Percentiles rank a stretch among this genome's conserved stretches.
phyloP scores from a whole-genome alignment of 2,329 filamentous ascomycete genomes.

The Nectriaceae sp. region DNA sequence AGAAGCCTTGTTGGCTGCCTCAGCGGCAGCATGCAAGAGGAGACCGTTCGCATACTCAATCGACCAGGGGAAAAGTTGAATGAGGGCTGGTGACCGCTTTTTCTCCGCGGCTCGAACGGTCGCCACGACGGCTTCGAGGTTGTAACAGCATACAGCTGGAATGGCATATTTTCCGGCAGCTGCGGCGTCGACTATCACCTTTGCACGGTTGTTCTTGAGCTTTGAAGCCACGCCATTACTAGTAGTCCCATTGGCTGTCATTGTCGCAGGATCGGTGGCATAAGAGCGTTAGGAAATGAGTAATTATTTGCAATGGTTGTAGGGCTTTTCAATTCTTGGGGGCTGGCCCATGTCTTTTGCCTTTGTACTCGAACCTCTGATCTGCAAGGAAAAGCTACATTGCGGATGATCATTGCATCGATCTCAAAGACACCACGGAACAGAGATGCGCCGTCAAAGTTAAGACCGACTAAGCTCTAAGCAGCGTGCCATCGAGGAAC shows the following conservation, averaged over 20 bases:
- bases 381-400: not conserved
- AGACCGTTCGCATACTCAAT: slow-evolving; percentile 57
- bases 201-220: slow-evolving; percentile 1
- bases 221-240: not conserved
- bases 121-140: slow-evolving; percentile 70
- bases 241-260: not conserved
- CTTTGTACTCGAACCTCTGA: not conserved
- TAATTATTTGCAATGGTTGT: not conserved
- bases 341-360: too few relatives aligned
- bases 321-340: not conserved
- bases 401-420: not conserved
- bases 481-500: too few relatives aligned
- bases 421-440: not conserved
- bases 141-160: slow-evolving; percentile 53
- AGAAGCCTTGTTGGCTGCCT: slow-evolving; percentile 52
- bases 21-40: slow-evolving; percentile 55
- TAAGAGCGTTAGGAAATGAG: too few relatives aligned
- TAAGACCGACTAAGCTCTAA: too few relatives aligned
- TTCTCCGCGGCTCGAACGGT: slow-evolving; percentile 68
- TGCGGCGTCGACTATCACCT: slow-evolving; percentile 2
- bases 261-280: too few relatives aligned
- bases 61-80: slow-evolving; percentile 74
- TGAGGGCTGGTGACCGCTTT: slow-evolving; percentile 65
- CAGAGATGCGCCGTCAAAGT: not conserved
- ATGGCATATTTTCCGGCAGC: slow-evolving; percentile 1